Base-by-base conservation (phyloP, 2,329 filamentous ascomycete species). In the Fusarium staphyleae region DNA sequence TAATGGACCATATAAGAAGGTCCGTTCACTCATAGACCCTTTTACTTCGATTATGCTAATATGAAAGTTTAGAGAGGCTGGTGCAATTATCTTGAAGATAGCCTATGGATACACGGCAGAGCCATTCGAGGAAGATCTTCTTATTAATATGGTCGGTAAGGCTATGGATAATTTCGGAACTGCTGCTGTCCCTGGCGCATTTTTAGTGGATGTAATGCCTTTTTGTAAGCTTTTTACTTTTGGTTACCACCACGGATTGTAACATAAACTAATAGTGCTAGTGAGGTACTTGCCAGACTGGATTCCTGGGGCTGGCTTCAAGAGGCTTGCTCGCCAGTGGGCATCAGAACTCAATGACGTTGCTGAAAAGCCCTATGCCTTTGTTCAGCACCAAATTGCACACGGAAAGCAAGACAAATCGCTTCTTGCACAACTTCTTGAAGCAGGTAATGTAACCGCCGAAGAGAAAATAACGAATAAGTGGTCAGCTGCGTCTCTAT, bases 1-100 rank as follows among this genome's bases (percentile, higher is more conserved):
- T 80, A 12, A 30, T 73, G 0, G 51, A 74, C 4, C 78, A 82
- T 39, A 71, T 82, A 7, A 69, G 70, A 48, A 78, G 67, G 76
- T 76, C 52, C 46, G 71, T 69, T 18, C 10, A 4, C 7, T 18
- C n/a, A n/a, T 18, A 12, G 3, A 5, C 12, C 7, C 4, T 14
- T 3, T 2, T 7, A 9, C 29, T 32, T n/a, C 13, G 29, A n/a
- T n/a, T n/a, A n/a, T n/a, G n/a, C n/a, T n/a, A n/a, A n/a, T n/a
- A n/a, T n/a, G n/a, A n/a, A n/a, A n/a, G n/a, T 3, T 1, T 8
- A 66, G 63, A 32, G 58, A 65, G 36, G 44, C 58, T 0, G 63
- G 60, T 0, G 37, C 55, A 0, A 42, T 65, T 0, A 66, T 63
- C 16, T 19, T 66, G 3, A 65, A 59, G 24, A 63, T 66, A 3